Conservation (phyloP, 2,329 filamentous ascomycete species). For the Colletotrichum viniferum region DNA sequence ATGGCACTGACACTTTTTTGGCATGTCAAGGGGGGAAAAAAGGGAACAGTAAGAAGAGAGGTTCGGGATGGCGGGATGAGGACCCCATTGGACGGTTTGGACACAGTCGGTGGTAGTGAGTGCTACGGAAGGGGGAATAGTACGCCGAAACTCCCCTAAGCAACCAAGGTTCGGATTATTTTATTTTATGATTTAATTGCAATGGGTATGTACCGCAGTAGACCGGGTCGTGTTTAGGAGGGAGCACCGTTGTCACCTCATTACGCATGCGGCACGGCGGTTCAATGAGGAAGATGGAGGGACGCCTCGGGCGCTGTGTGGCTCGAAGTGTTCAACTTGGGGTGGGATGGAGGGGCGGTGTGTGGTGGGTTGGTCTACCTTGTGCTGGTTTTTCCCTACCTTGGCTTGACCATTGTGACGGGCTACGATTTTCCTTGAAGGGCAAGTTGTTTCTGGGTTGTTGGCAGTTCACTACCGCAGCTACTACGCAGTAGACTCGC, state of each 20-base stretch:
- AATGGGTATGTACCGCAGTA: neutral
- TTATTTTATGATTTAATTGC: neutral
- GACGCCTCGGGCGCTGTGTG: slow-evolving; percentile 10
- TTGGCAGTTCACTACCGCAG: neutral
- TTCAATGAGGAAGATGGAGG: neutral
- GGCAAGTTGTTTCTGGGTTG: neutral
- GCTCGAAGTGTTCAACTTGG: neutral
- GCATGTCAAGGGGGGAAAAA: neutral
- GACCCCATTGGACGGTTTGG: neutral
- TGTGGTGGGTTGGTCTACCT: neutral
- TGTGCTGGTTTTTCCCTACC: neutral
- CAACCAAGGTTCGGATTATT: neutral
- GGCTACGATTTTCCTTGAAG: neutral
- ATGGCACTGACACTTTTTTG: neutral
- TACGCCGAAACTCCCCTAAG: neutral
- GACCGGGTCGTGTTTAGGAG: neutral
- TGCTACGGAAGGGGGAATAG: neutral
- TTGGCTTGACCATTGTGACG: neutral
- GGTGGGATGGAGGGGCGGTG: neutral
- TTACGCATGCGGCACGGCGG: neutral
- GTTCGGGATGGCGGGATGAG: neutral
- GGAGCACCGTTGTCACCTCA: neutral
- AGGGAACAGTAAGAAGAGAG: neutral
- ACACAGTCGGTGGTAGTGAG: neutral
- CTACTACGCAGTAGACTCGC: too few relatives aligned